These are phyloP conservation scores for Nemania abortiva DNA, from an alignment of 2,329 filamentous ascomycete species.

Conservation along the genomic window DNA sequence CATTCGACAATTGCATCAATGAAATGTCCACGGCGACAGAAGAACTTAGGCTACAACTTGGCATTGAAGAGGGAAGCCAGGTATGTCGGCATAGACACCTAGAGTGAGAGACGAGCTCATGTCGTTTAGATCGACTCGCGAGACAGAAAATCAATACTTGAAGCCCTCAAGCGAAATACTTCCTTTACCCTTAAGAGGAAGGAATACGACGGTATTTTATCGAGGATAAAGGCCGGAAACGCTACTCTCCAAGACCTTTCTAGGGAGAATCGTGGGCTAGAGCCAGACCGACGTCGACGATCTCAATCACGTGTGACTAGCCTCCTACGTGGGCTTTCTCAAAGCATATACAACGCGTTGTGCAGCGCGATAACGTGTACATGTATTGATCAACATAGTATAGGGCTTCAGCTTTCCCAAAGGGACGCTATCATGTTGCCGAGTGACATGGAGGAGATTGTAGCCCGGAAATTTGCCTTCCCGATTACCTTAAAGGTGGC, in stretches of 20 bases:
- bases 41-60: slow-evolving; percentile 6
- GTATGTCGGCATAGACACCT: background rate
- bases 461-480: slow-evolving; percentile 8
- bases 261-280: background rate
- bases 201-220: slow-evolving; percentile 19
- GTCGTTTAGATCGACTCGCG: background rate
- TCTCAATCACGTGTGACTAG: slow-evolving; percentile 14
- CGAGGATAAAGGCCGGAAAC: slow-evolving; percentile 7
- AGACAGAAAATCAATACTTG: slow-evolving; percentile 13
- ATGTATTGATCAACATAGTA: slow-evolving; percentile 11
- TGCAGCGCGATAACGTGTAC: background rate
- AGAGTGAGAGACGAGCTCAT: background rate
- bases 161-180: slow-evolving; percentile 2
- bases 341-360: slow-evolving; percentile 14
- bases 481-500: background rate
- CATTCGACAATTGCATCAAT: background rate
- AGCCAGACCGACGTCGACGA: slow-evolving; percentile 5
- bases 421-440: slow-evolving; percentile 4
- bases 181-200: slow-evolving; percentile 7
- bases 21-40: background rate
- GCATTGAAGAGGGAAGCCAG: slow-evolving; percentile 13
- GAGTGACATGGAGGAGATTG: background rate
- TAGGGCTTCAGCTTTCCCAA: slow-evolving; percentile 20
- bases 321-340: slow-evolving; percentile 12
- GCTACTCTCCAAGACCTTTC: background rate